Evolutionary conservation across 2,329 filamentous ascomycete species (phyloP).

Genomic region (Stromatinia cepivora): DNA sequence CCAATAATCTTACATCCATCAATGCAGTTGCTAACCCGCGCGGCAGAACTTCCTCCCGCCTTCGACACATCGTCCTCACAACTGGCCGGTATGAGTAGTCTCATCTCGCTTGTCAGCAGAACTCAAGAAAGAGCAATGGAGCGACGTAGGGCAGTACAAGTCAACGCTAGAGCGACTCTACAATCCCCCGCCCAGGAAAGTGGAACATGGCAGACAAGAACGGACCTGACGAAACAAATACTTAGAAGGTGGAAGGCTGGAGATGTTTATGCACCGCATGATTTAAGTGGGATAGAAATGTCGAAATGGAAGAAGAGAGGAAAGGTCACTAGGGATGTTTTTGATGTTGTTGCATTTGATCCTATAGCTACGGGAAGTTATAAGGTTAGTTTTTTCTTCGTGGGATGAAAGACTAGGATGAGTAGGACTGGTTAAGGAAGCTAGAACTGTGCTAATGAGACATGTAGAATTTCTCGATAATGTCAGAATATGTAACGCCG

Average conservation of each 20-base stretch:
- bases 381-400: conserved; percentile 60
- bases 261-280: conserved; percentile 88
- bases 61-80: not conserved
- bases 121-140: not conserved
- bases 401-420: too few species aligned
- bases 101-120: not conserved
- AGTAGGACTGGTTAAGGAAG: too few species aligned
- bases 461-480: conserved; percentile 81
- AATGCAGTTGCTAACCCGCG: not conserved
- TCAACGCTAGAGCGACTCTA: not conserved
- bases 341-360: conserved; percentile 77
- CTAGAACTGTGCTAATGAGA: conserved; percentile 16
- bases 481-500: conserved; percentile 82
- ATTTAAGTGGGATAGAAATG: conserved; percentile 77
- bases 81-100: not conserved
- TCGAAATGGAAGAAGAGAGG: conserved; percentile 70
- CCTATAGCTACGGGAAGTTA: conserved; percentile 82
- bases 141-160: not conserved
- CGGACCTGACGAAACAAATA: conserved; percentile 62
- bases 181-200: conserved; percentile 17
- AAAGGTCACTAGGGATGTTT: conserved; percentile 63
- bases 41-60: not conserved
- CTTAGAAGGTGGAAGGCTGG: conserved; percentile 72
- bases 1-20: not conserved
- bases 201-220: conserved; percentile 16